phyloP scores from a whole-genome alignment of 352 stramenopile genomes.

The Phytopythium oedochilum region DNA sequence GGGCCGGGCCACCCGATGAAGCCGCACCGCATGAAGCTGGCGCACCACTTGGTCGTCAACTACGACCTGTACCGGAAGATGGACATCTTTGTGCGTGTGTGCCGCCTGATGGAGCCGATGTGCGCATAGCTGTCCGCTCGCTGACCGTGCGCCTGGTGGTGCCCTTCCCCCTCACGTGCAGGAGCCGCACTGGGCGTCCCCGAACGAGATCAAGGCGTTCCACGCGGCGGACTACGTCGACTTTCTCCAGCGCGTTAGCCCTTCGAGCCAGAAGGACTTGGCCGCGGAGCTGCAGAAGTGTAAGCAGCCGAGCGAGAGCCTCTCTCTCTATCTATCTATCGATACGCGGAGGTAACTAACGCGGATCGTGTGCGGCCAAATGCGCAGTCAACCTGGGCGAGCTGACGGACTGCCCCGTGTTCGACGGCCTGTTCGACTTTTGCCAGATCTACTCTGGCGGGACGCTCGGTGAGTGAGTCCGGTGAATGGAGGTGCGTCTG shows the following conservation, averaged over 20 bases:
- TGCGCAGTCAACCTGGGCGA: slow-evolving; percentile 96
- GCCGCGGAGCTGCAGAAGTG: slow-evolving; percentile 68
- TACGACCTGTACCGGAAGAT: slow-evolving; percentile 99
- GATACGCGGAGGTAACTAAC: too few species aligned
- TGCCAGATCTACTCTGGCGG: slow-evolving; percentile 96
- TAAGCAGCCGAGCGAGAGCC: too few species aligned
- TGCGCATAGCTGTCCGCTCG: too few species aligned
- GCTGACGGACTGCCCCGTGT: slow-evolving; percentile 97
- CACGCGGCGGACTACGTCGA: slow-evolving; percentile 98
- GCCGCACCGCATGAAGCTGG: slow-evolving; percentile 95
- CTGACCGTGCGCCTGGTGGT: too few species aligned
- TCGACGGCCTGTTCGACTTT: slow-evolving; percentile 99
- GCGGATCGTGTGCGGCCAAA: too few species aligned
- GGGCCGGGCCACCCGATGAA: slow-evolving; percentile 98
- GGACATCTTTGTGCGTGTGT: slow-evolving; percentile 95
- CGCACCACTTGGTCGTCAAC: slow-evolving; percentile 97
- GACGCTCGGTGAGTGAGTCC: slow-evolving; percentile 67
- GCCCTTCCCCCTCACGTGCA: too few species aligned
- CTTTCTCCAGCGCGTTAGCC: slow-evolving; percentile 95
- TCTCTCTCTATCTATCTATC: neutral
- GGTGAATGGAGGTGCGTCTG: too few species aligned
- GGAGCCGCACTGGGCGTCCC: slow-evolving; percentile 78
- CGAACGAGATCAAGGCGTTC: slow-evolving; percentile 95
- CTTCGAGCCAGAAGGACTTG: slow-evolving; percentile 91
- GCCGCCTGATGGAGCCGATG: too few species aligned